Percentiles rank a stretch among this genome's conserved stretches.
These are phyloP conservation scores for Xylaria sp. DNA, from an alignment of 2,329 filamentous ascomycete species.

Conservation along the genomic window DNA sequence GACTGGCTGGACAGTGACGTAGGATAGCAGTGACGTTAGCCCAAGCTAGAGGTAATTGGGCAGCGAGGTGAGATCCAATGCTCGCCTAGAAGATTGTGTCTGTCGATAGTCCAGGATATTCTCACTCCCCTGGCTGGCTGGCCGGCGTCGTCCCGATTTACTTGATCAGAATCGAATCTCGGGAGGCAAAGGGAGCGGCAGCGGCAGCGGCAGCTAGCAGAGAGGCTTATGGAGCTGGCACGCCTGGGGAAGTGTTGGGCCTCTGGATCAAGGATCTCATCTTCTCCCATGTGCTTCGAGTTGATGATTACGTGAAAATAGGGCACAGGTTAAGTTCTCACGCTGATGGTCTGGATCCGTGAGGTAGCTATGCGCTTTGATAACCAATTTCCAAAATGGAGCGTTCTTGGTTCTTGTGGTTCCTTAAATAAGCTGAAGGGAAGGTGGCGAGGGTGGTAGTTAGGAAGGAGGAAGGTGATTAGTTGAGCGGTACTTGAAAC, in stretches of 20 bases:
- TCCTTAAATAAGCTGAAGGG: too few relatives aligned
- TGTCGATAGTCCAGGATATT: background rate
- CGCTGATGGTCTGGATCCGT: background rate
- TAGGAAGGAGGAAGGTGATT: too few relatives aligned
- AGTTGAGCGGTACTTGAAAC: too few relatives aligned
- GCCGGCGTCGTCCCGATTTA: background rate
- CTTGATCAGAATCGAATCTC: background rate
- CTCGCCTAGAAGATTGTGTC: conserved; percentile 1
- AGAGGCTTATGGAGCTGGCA: background rate
- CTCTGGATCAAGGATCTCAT: background rate
- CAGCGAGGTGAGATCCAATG: background rate
- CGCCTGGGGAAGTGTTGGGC: background rate
- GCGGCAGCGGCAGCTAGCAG: background rate
- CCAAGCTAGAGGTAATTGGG: background rate
- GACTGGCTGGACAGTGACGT: background rate
- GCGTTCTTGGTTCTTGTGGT: too few relatives aligned
- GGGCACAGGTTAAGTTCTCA: too few relatives aligned
- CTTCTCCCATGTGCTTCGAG: background rate
- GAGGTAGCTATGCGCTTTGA: too few relatives aligned
- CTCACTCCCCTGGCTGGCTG: background rate
- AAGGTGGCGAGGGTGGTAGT: too few relatives aligned
- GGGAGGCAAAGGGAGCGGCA: background rate
- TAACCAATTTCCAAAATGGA: too few relatives aligned
- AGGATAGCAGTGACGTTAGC: background rate
- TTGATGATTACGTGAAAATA: too few relatives aligned